phyloP scores from a whole-genome alignment of 305 asterid genomes.

The Fraxinus baroniana region DNA sequence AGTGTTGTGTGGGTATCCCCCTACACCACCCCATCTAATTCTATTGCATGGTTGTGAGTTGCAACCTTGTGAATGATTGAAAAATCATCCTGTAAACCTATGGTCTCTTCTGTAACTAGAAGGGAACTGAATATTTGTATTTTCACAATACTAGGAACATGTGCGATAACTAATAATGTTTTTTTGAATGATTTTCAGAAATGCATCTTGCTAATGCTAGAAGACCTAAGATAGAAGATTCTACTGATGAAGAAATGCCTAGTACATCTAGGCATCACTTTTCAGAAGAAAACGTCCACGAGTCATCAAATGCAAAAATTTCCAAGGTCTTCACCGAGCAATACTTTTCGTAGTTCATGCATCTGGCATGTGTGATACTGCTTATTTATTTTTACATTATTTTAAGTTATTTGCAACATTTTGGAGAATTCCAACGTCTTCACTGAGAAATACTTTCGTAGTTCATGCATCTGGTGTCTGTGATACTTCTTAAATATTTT shows the following conservation, averaged over 20 bases:
- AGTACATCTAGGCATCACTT: constrained; percentile 77
- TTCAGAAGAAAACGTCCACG: constrained; percentile 47
- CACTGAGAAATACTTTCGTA: constrained; percentile 17
- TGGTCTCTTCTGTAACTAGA: constrained; percentile 6
- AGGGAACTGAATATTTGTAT: constrained; percentile 7
- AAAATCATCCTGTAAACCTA: constrained; percentile 19
- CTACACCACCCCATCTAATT: background rate
- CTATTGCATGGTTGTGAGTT: constrained; percentile 3
- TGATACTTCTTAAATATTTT: constrained; percentile 16
- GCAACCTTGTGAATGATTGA: constrained; percentile 12
- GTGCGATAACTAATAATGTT: constrained; percentile 19
- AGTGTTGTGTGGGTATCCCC: background rate
- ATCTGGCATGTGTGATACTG: constrained; percentile 9
- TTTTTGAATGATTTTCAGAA: constrained; percentile 48
- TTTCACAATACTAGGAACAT: background rate
- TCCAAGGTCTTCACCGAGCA: constrained; percentile 47
- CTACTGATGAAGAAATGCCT: constrained; percentile 67
- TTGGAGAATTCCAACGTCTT: constrained; percentile 78
- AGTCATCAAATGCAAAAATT: constrained; percentile 44
- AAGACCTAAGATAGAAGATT: constrained; percentile 62
- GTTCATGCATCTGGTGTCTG: constrained; percentile 1
- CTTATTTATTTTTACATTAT: constrained; percentile 18
- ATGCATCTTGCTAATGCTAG: constrained; percentile 80
- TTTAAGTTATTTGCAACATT: constrained; percentile 64
- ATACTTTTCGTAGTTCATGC: constrained; percentile 8